phyloP scores from a whole-genome alignment of 2,329 filamentous ascomycete species.

The Amauroascus niger region DNA sequence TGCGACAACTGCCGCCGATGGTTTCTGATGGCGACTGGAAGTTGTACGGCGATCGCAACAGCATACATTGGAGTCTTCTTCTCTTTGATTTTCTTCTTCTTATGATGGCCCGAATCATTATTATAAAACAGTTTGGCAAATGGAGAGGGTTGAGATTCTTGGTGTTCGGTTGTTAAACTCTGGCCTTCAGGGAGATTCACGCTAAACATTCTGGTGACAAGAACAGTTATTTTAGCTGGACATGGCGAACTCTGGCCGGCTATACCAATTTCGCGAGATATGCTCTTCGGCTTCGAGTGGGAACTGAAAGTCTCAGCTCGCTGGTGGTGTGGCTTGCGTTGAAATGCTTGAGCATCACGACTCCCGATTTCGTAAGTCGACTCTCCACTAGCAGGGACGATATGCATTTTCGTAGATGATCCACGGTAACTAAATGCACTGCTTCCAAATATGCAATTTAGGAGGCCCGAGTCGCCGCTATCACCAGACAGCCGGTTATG shows the following conservation, averaged over 20 bases:
- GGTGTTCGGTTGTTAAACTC: constrained; percentile 28
- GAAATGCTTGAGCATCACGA: constrained; percentile 14
- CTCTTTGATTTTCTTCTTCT: constrained; percentile 41
- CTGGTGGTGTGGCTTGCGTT: constrained; percentile 28
- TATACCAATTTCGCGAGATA: constrained; percentile 20
- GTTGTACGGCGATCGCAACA: constrained; percentile 47
- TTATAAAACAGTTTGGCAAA: constrained; percentile 29
- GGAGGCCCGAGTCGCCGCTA: constrained; percentile 42
- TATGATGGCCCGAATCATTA: constrained; percentile 31
- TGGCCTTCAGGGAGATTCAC: constrained; percentile 43
- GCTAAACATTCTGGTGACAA: constrained; percentile 52
- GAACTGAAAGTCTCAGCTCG: constrained; percentile 34
- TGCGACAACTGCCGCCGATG: constrained; percentile 29
- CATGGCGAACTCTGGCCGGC: constrained; percentile 7
- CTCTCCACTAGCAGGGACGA: constrained; percentile 40
- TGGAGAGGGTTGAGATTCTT: constrained; percentile 25
- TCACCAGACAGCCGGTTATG: constrained; percentile 35
- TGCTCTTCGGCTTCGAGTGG: constrained; percentile 16
- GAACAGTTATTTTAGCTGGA: constrained; percentile 42
- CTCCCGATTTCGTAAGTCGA: constrained; percentile 20
- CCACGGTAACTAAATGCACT: constrained; percentile 48
- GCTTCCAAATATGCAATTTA: constrained; percentile 54
- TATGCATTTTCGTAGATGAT: constrained; percentile 53
- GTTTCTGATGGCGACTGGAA: constrained; percentile 37
- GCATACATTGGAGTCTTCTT: constrained; percentile 51